Conservation (phyloP, 805 yeast genomes). For the Phaffomyces thermotolerans region DNA sequence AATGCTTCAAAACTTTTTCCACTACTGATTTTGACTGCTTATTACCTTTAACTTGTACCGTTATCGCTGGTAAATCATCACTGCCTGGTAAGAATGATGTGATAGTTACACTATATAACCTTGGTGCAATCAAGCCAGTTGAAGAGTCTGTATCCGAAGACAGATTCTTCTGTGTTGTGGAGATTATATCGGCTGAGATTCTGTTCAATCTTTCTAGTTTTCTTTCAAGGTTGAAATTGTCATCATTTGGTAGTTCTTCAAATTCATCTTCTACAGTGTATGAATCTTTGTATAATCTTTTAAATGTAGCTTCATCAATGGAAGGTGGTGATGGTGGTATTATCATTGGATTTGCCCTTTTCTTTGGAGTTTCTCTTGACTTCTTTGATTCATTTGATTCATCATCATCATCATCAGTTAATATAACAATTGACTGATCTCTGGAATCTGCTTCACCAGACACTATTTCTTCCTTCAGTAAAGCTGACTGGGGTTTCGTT, state of each 20-base stretch:
- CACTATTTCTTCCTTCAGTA: too few species aligned
- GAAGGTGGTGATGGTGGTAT: conserved; percentile 15
- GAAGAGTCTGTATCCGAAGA: background rate
- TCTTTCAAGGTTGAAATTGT: background rate
- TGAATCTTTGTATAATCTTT: background rate
- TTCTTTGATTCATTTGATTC: background rate
- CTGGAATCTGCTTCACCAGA: too few species aligned
- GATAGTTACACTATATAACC: conserved; percentile 10
- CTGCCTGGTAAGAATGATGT: conserved; percentile 19
- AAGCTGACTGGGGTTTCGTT: background rate
- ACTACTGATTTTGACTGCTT: conserved; percentile 14
- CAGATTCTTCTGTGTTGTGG: background rate
- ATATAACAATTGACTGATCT: background rate
- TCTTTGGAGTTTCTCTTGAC: background rate
- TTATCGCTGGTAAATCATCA: conserved; percentile 1
- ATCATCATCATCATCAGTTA: background rate
- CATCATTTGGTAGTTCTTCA: background rate
- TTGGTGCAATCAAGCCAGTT: background rate
- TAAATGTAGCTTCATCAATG: conserved; percentile 13
- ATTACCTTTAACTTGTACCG: conserved; percentile 13
- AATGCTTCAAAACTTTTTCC: conserved; percentile 9
- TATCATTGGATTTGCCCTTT: background rate
- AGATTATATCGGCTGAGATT: background rate
- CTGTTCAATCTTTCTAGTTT: background rate
- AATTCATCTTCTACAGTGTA: background rate